Conservation (phyloP, 805 yeast species). For the Candida nanaspora region DNA sequence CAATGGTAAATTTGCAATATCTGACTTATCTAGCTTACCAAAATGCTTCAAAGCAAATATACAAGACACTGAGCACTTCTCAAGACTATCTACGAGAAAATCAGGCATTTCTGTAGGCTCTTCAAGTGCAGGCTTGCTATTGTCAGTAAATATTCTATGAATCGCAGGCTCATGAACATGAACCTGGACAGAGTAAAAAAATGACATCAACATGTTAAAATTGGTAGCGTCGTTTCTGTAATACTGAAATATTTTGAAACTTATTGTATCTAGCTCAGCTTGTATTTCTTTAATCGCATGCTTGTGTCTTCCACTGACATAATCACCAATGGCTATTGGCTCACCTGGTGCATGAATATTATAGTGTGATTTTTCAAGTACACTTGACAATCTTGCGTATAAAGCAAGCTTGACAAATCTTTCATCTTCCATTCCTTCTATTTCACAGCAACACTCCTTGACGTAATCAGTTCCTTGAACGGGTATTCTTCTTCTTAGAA, state of each 20-base stretch:
- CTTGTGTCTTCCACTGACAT: constrained; percentile 22
- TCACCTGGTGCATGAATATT: constrained; percentile 37
- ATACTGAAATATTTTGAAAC: constrained; percentile 26
- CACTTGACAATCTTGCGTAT: constrained; percentile 51
- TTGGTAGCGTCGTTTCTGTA: constrained; percentile 25
- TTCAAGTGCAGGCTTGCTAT: constrained; percentile 3
- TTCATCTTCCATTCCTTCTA: constrained; percentile 31
- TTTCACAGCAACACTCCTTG: constrained; percentile 48
- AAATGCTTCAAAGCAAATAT: constrained; percentile 42
- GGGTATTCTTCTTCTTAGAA: constrained; percentile 55
- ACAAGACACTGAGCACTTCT: constrained; percentile 48
- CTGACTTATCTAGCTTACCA: constrained; percentile 33
- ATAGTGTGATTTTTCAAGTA: constrained; percentile 55
- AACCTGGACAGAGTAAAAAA: constrained; percentile 58
- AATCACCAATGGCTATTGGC: constrained; percentile 21
- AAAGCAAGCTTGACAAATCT: constrained; percentile 40
- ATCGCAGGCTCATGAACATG: constrained; percentile 51
- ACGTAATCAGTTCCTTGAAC: constrained; percentile 61
- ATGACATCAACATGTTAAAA: constrained; percentile 34
- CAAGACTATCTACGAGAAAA: constrained; percentile 34
- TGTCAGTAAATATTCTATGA: constrained; percentile 10
- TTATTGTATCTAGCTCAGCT: constrained; percentile 33
- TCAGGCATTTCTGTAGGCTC: constrained; percentile 10
- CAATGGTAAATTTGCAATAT: constrained; percentile 51
- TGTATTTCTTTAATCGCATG: constrained; percentile 45